Percentiles rank a stretch among this genome's conserved stretches.
Evolutionary conservation across 768 basidiomycete genomes (phyloP).

Genomic region (Tulasnella calospora): DNA sequence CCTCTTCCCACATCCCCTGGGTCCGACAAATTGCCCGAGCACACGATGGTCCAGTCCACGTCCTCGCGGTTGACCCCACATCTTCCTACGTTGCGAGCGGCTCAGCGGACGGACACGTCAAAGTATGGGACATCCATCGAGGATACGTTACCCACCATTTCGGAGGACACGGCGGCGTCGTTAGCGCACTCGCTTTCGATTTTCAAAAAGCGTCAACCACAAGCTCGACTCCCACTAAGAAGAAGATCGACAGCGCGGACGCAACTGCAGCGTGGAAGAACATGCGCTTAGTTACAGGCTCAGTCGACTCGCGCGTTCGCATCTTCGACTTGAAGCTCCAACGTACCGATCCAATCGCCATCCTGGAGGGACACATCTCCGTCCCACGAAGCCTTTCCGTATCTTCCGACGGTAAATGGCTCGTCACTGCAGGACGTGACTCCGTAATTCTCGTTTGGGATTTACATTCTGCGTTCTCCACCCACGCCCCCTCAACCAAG

Average conservation of each 20-base stretch:
- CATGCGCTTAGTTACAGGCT: slow-evolving; percentile 84
- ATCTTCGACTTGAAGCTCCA: slow-evolving; percentile 77
- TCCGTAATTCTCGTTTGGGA: slow-evolving; percentile 94
- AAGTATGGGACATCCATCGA: slow-evolving; percentile 87
- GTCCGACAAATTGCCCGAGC: slow-evolving; percentile 55
- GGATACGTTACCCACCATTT: slow-evolving; percentile 92
- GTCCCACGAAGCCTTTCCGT: slow-evolving; percentile 89
- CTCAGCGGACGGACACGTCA: slow-evolving; percentile 92
- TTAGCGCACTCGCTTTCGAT: slow-evolving; percentile 84
- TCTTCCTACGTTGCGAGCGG: slow-evolving; percentile 92
- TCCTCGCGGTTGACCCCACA: slow-evolving; percentile 76
- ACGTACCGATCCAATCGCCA: slow-evolving; percentile 60
- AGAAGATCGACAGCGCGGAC: slow-evolving; percentile 40
- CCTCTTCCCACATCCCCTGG: slow-evolving; percentile 49
- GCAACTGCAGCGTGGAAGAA: slow-evolving; percentile 29
- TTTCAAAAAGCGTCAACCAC: slow-evolving; percentile 43
- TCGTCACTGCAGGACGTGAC: slow-evolving; percentile 88
- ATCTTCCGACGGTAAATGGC: slow-evolving; percentile 78
- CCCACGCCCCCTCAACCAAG: slow-evolving; percentile 27
- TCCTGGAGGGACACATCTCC: slow-evolving; percentile 93
- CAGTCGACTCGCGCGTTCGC: slow-evolving; percentile 87
- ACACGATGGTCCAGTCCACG: slow-evolving; percentile 91
- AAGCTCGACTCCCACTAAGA: slow-evolving; percentile 46
- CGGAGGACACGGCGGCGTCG: slow-evolving; percentile 95
- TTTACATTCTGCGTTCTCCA: slow-evolving; percentile 40